Conservation (phyloP, 202 grass and related monocot species). For the Sporobolus alterniflorus region DNA sequence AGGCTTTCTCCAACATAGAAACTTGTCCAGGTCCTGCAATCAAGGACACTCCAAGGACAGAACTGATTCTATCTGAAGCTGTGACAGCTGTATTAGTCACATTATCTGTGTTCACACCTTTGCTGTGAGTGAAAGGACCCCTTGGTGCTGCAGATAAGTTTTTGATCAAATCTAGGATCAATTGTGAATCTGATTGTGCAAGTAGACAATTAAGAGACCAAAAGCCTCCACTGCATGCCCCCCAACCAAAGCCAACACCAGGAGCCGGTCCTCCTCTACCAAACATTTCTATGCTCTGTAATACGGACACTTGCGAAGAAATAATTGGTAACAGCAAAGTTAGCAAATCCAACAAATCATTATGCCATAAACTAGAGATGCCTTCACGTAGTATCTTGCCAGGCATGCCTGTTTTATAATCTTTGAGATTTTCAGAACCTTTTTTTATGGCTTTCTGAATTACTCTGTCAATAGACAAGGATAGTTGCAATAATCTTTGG, state of each 20-base stretch:
- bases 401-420: conserved; percentile 45
- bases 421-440: conserved; percentile 39
- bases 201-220: conserved; percentile 84
- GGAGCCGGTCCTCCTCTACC: conserved; percentile 93
- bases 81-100: conserved; percentile 27
- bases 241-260: conserved; percentile 97
- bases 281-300: conserved; percentile 80
- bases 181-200: conserved; percentile 69
- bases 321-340: conserved; percentile 45
- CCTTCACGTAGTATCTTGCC: conserved; percentile 80
- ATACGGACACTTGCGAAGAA: conserved; percentile 54
- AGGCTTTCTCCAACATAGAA: conserved; percentile 62
- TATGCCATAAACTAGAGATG: conserved; percentile 68
- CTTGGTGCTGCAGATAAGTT: conserved; percentile 42
- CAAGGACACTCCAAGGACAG: conserved; percentile 61
- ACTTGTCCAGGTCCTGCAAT: conserved; percentile 74
- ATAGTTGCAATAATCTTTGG: conserved; percentile 70
- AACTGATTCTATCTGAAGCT: conserved; percentile 68
- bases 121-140: conserved; percentile 8
- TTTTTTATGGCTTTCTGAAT: conserved; percentile 61
- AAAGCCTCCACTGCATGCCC: conserved; percentile 73
- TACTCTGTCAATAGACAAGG: conserved; percentile 62
- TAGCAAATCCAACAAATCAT: conserved; percentile 60
- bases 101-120: conserved; percentile 34
- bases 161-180: conserved; percentile 77